A percentile compares a stretch with the other conserved stretches of the same genome.
Evolutionary conservation across 2,329 filamentous ascomycete species (phyloP).

Genomic region (Verticillium albo-atrum): DNA sequence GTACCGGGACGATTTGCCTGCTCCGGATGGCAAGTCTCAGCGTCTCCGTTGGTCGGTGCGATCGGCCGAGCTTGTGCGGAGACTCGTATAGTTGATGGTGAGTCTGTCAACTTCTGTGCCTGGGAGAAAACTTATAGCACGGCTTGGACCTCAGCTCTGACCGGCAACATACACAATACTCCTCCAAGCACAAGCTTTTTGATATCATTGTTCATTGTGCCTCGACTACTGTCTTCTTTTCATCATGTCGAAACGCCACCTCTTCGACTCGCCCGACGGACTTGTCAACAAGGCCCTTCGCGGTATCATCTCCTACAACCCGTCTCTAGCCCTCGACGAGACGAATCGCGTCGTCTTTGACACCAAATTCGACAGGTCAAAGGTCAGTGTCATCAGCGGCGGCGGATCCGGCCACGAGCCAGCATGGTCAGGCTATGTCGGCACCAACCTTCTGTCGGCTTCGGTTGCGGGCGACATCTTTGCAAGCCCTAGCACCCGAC

Average conservation of each 20-base stretch:
- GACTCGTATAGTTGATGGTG: background rate
- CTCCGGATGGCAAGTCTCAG: background rate
- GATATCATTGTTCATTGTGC: background rate
- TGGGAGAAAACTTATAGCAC: background rate
- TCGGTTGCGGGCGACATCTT: slow-evolving; percentile 61
- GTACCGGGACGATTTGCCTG: background rate
- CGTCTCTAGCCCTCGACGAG: slow-evolving; percentile 43
- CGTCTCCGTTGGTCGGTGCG: background rate
- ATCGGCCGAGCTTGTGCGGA: background rate
- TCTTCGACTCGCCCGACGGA: slow-evolving; percentile 48
- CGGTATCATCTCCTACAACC: slow-evolving; percentile 50
- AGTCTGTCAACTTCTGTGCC: too few species aligned
- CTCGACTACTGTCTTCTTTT: background rate
- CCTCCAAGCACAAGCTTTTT: background rate
- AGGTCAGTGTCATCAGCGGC: slow-evolving; percentile 48
- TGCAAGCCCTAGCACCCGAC: slow-evolving; percentile 58
- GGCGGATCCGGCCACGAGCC: slow-evolving; percentile 57
- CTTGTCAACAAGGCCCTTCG: slow-evolving; percentile 48
- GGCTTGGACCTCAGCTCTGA: background rate
- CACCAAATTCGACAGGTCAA: slow-evolving; percentile 35
- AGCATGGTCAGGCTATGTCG: slow-evolving; percentile 61
- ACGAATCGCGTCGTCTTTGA: slow-evolving; percentile 48
- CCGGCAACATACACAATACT: background rate
- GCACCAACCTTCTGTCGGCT: slow-evolving; percentile 55
- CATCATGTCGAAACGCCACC: slow-evolving; percentile 47